phyloP scores from a whole-genome alignment of 345 rosid genomes.

The Carallia pectinifolia region DNA sequence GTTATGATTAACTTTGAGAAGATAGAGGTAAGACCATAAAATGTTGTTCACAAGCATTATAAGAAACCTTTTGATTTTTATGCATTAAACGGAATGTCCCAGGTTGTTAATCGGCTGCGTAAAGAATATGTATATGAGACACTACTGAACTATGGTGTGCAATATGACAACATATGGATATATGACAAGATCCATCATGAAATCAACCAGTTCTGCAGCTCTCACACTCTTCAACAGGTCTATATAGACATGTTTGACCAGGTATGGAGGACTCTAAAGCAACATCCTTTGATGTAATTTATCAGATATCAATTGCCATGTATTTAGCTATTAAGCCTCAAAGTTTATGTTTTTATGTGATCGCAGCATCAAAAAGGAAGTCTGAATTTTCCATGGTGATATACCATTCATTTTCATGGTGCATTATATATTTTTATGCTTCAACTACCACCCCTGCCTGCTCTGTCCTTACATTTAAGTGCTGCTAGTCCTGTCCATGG shows the following conservation, averaged over 20 bases:
- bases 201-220: conserved; percentile 98
- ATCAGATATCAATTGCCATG: background rate
- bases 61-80: conserved; percentile 4
- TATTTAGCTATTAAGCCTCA: background rate
- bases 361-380: too few species aligned
- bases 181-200: conserved; percentile 98
- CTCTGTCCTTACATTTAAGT: too few species aligned
- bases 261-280: conserved; percentile 38
- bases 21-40: conserved; percentile 58
- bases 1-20: conserved; percentile 93
- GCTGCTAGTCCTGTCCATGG: too few species aligned
- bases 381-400: too few species aligned
- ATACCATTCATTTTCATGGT: background rate
- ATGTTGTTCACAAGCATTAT: background rate
- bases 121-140: conserved; percentile 85
- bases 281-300: background rate
- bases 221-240: conserved; percentile 89
- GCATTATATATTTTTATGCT: background rate
- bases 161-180: conserved; percentile 91
- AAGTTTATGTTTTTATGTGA: too few species aligned
- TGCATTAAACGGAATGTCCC: conserved; percentile 15
- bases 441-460: background rate
- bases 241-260: conserved; percentile 95
- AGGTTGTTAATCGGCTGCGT: conserved; percentile 82
- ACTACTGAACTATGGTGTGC: conserved; percentile 75